A percentile compares a stretch with the other conserved stretches of the same genome.
Evolutionary conservation across 169 alveolate species (phyloP).

Genomic region (Plasmodium inui): DNA sequence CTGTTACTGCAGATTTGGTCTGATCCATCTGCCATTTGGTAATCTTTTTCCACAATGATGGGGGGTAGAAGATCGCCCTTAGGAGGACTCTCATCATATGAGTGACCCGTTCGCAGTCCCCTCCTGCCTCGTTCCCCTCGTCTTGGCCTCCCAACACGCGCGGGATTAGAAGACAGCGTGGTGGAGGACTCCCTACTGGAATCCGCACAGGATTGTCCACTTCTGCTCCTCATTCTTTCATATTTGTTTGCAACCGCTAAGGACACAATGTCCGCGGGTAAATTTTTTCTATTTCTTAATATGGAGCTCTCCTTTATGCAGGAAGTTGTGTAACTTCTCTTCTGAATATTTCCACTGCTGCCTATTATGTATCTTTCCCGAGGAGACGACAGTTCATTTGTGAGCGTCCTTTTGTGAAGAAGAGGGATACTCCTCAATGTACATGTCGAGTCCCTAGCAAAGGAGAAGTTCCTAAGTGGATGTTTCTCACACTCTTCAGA

Average conservation of each 20-base stretch:
- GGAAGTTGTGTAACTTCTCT: conserved; percentile 11
- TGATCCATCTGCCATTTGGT: not conserved
- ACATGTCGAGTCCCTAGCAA: not conserved
- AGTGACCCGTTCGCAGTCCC: not conserved
- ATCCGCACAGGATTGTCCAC: not conserved
- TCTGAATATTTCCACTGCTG: not conserved
- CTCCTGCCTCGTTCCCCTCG: not conserved
- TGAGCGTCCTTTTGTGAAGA: not conserved
- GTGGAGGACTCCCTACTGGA: not conserved
- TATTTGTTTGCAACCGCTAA: not conserved
- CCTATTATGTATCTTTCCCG: not conserved
- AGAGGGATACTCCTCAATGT: not conserved
- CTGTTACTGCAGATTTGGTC: not conserved
- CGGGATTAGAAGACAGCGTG: not conserved
- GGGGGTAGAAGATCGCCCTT: not conserved
- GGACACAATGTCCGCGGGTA: not conserved
- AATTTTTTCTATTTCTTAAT: not conserved
- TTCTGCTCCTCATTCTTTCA: not conserved
- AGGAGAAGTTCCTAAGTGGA: not conserved
- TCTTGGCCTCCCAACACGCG: not conserved
- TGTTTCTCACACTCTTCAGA: not conserved
- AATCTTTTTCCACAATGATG: not conserved
- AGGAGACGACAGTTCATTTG: not conserved
- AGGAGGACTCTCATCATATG: not conserved
- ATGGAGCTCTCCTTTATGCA: not conserved